Evolutionary conservation across 1,284 basidiomycete genomes (phyloP), one percentile per base, ranked within the genome.

Genomic region (Leccinum pachyderme): DNA sequence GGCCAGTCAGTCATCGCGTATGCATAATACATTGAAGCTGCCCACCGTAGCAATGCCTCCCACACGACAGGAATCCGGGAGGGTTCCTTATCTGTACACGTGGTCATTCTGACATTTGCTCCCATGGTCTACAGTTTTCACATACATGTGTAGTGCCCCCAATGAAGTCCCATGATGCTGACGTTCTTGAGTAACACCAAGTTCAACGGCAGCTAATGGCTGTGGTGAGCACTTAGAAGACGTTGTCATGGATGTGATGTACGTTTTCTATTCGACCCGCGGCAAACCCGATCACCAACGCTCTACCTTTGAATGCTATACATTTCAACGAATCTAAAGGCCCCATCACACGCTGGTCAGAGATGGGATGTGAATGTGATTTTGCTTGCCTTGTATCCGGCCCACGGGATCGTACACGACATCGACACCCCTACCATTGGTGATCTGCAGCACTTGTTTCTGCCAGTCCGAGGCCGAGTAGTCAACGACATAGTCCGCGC

Each of bases 381-480:
- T n/a, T 18, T 22, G 57, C 70, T 47, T 61, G 81, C 87, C 86
- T 70, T 79, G 79, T 57, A 93, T 85, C 64, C 84, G 75, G 15
- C 92, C 93, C 33, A 97, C 93, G 4, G 94, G 93, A 67, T 97
- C 95, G 63, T 87, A 96, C 22, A 96, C 83, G 32, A 97, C 86
- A 66, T 97, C 84, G 2, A 87, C 95, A 8, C 95, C 95, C 58
- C 86, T 86, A 1, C 91, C 92, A 2, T 75, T 75, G 0, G 94
- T 97, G 45, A 91, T 76, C 53, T 81, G 77, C 59, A 89, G 64
- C 1, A 92, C 87, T 59, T 88, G 80, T 61, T 90, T 81, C 69
- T 91, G 87, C 89, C 89, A 92, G 28, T 81, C 80, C 7, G 78
- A 69, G 54, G 76, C 78, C 6, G 81, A 82, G 62, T 92, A 92